Base-by-base conservation (phyloP, 2,329 filamentous ascomycete species). In the Alternaria panax region DNA sequence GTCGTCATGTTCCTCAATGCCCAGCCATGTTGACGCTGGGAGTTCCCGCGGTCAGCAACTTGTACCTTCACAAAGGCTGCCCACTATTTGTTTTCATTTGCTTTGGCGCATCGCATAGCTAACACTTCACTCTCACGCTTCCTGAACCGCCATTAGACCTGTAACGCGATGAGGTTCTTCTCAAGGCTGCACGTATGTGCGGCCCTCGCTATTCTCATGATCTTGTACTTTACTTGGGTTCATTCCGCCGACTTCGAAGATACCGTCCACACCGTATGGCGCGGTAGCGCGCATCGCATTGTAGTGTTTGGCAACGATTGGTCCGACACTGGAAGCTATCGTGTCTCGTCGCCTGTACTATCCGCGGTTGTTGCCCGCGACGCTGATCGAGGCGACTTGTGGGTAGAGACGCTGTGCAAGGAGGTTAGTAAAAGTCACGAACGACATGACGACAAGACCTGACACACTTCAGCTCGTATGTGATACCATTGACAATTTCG, bases 221-320 rank as follows among this genome's bases (percentile, higher is more conserved):
- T 78, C 20, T 50, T 77, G 32, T 78, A 74, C 59, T 66, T 75
- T 36, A 66, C 64, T 42, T 79, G 70, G 73, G 41, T 68, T 47
- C 71, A 71, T 9, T 69, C 73, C 38, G 55, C 68, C 56, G 63
- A 67, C 42, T 57, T 78, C 22, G 64, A 62, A 53, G 62, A 67
- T 48, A 72, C 64, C 48, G 66, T 75, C 43, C 63, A 72, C 41
- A 67, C 72, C 51, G 70, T 63, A 42, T 75, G 75, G 71, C 65
- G 61, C 56, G 70, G 69, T 34, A 64, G 59, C 27, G 60, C 71
- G 28, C 71, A 71, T 54, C 71, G 74, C 38, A 54, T 79, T 20
- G 76, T 79, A 27, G 75, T 79, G 24, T 79, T 79, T 64, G 77
- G 76, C 12, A 74, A 78, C 52, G 75, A 77, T 54, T 79, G 75